These are phyloP conservation scores for Petrea volubilis DNA, from an alignment of 257 asterid genomes.

Conservation along the genomic window DNA sequence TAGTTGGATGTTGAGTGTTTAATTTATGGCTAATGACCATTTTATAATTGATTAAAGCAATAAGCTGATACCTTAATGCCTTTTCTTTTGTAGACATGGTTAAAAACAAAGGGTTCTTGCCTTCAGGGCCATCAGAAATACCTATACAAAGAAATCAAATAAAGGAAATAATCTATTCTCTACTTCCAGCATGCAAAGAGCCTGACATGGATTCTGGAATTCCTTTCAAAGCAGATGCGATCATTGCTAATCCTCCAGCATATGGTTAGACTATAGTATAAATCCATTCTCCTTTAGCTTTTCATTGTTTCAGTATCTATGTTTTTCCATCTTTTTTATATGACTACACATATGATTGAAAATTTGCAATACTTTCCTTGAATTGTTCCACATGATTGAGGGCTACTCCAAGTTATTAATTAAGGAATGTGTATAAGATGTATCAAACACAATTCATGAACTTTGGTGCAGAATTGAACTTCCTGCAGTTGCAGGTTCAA, in stretches of 20 bases:
- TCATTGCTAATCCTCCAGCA: conserved; percentile 91
- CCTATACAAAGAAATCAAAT: conserved; percentile 81
- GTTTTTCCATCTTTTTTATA: not conserved
- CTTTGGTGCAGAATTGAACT: not conserved
- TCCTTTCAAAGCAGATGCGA: conserved; percentile 91
- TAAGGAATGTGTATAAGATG: too few species aligned
- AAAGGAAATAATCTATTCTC: conserved; percentile 80
- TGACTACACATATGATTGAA: conserved; percentile 10
- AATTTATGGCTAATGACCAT: too few species aligned
- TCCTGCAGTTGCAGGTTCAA: not conserved
- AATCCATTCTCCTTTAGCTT: not conserved
- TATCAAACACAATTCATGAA: not conserved
- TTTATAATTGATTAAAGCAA: not conserved
- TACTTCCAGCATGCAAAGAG: conserved; percentile 85
- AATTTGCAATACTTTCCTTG: not conserved
- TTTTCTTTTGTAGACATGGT: conserved; percentile 76
- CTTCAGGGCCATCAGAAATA: conserved; percentile 98
- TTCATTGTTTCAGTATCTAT: not conserved
- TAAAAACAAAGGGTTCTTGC: conserved; percentile 96
- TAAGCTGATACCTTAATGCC: conserved; percentile 2
- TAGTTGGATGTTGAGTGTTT: too few species aligned
- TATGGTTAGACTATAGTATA: conserved; percentile 57
- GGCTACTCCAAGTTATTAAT: conserved; percentile 21
- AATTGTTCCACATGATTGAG: too few species aligned
- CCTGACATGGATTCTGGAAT: conserved; percentile 85